Evolutionary conservation across 768 basidiomycete genomes (phyloP).

Genomic region (Xanthoconium stramineum): DNA sequence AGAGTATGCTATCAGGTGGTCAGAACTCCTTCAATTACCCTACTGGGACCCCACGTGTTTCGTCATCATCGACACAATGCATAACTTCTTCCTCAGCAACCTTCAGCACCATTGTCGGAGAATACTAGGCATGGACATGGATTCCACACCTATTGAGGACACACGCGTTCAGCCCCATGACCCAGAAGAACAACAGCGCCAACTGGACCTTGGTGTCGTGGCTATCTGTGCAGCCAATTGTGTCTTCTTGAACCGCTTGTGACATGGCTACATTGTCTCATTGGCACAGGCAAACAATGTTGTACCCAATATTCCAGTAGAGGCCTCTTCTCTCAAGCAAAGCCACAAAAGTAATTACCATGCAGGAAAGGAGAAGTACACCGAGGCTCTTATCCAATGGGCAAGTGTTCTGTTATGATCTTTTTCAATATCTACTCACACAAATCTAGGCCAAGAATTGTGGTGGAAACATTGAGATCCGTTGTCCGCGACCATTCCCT

Average conservation of each 20-base stretch:
- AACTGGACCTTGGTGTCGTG: not conserved
- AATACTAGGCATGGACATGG: too few species aligned
- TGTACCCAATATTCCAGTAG: too few species aligned
- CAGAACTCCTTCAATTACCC: not conserved
- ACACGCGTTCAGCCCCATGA: not conserved
- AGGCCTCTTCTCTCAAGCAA: too few species aligned
- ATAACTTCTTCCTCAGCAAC: too few species aligned
- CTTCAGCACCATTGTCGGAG: too few species aligned
- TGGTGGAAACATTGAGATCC: not conserved
- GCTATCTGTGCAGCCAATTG: not conserved
- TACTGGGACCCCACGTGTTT: not conserved
- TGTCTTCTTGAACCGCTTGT: not conserved
- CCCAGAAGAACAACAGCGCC: not conserved
- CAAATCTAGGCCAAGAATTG: not conserved
- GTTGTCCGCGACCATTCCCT: not conserved
- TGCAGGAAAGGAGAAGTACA: not conserved
- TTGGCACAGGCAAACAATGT: not conserved
- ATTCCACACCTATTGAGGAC: too few species aligned
- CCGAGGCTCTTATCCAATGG: not conserved
- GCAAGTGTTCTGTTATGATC: not conserved
- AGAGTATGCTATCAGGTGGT: not conserved
- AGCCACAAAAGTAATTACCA: not conserved
- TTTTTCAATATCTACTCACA: not conserved
- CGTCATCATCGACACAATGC: too few species aligned
- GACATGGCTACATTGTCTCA: not conserved